Evolutionary conservation across 129 eudicot genomes (phyloP), one percentile per base, ranked within the genome.

Genomic region (Flaveria ramosissima): DNA sequence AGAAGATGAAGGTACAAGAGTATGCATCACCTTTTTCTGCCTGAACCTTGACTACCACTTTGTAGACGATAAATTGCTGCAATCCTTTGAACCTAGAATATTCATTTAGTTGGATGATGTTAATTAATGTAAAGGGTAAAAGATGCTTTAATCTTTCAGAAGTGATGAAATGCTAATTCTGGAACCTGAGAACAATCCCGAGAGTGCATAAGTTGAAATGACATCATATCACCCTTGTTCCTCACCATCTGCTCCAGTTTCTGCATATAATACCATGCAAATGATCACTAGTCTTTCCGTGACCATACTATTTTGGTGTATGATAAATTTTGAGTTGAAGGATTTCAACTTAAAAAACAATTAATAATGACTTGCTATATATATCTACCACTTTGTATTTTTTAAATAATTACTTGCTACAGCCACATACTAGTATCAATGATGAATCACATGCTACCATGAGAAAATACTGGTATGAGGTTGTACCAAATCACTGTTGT

Each of bases 161-260:
- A 46, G 57, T 0, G n/a, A 73, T 7, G 15, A 66, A 14, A 74
- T 2, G 13, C 36, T 14, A 24, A 26, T 24, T 73, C 61, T 43
- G 24, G 39, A 81, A 93, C 98, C 98, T 93, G 97, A 59, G 96
- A 73, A 86, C 97, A 93, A 76, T 91, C 99, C 23, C 90, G 88
- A 6, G 92, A 60, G 68, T 87, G 96, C 92, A 80, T 91, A 73
- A 88, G 89, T 32, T 78, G 93, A 77, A 94, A 91, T 0, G 99
- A 87, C 30, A 81, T 77, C 9, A 91, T 84, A 77, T 89, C 96
- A 69, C 17, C 66, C 67, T 83, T 82, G 80, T 84, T 83, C 78
- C 78, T 67, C 86, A 94, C 99, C 90, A 94, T 79, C 78, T 86
- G 85, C 86, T 85, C 86, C 74, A 94, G 81, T 80, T 87, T 91